phyloP scores from a whole-genome alignment of 192 early-diverging fungal species.

The Coemansia sp. region DNA sequence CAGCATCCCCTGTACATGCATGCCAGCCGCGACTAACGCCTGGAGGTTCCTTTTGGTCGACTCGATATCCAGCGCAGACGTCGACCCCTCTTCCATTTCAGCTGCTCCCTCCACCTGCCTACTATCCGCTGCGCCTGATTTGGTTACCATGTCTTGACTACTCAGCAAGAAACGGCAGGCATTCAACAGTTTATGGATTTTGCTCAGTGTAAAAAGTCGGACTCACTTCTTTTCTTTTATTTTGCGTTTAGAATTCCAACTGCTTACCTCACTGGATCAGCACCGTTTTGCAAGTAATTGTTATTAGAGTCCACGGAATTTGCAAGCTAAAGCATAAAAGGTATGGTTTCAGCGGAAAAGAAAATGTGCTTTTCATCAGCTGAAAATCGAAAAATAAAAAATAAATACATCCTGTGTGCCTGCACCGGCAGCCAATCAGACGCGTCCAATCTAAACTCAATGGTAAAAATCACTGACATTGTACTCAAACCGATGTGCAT shows the following conservation, averaged over 20 bases:
- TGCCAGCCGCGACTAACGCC: slow-evolving; percentile 48
- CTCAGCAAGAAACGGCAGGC: neutral
- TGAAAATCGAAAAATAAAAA: no score
- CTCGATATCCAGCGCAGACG: slow-evolving; percentile 35
- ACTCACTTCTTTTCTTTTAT: no score
- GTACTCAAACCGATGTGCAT: slow-evolving; percentile 53
- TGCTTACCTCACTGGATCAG: neutral
- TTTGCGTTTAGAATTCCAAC: neutral
- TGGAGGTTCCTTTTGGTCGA: slow-evolving; percentile 51
- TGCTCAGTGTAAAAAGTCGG: no score
- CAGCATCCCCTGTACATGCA: slow-evolving; percentile 45
- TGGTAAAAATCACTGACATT: slow-evolving; percentile 36
- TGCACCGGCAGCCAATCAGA: neutral
- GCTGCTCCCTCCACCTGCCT: neutral
- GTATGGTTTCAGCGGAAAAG: neutral
- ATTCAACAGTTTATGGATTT: no score
- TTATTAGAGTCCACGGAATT: neutral
- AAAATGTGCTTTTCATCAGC: neutral
- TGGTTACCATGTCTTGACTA: neutral
- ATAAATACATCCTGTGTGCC: neutral
- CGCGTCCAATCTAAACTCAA: neutral
- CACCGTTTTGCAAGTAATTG: neutral
- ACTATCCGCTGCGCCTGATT: neutral
- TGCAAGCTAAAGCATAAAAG: neutral
- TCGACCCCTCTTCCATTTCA: neutral